A percentile compares a stretch with the other conserved stretches of the same genome.
phyloP scores from a whole-genome alignment of 164 flowering plant species.

The Aristolochia fimbriata region DNA sequence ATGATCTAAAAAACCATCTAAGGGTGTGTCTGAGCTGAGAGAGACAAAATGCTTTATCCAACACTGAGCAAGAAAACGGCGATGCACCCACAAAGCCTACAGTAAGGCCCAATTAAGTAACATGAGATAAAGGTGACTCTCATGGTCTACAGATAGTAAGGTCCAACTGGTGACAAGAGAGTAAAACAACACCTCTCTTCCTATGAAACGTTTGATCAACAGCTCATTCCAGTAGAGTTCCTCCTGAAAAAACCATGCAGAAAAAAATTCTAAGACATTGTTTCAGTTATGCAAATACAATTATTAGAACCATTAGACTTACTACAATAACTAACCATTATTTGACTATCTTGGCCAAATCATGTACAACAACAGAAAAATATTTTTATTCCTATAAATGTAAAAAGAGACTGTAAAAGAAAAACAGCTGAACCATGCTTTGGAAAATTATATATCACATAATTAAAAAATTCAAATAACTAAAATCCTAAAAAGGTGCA shows the following conservation, averaged over 20 bases:
- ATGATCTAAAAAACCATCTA: conserved; percentile 27
- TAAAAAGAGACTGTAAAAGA: no score
- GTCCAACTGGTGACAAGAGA: neutral
- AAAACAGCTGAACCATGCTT: no score
- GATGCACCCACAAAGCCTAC: conserved; percentile 92
- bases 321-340: no score
- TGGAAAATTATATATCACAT: no score
- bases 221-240: conserved; percentile 71
- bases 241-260: conserved; percentile 35
- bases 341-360: no score
- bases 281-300: no score
- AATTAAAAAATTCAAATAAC: neutral
- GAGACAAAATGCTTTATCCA: conserved; percentile 40
- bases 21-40: conserved; percentile 1
- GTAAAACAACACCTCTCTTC: conserved; percentile 86
- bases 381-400: no score
- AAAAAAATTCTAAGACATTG: no score
- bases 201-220: conserved; percentile 58
- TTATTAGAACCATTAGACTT: no score
- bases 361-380: no score
- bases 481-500: neutral
- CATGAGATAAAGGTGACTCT: neutral
- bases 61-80: conserved; percentile 64
- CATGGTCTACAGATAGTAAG: neutral
- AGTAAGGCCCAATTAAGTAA: neutral